Evolutionary conservation across 2,329 filamentous ascomycete species (phyloP), one percentile per base, ranked within the genome.

Genomic region (Neodidymelliopsis sp.): DNA sequence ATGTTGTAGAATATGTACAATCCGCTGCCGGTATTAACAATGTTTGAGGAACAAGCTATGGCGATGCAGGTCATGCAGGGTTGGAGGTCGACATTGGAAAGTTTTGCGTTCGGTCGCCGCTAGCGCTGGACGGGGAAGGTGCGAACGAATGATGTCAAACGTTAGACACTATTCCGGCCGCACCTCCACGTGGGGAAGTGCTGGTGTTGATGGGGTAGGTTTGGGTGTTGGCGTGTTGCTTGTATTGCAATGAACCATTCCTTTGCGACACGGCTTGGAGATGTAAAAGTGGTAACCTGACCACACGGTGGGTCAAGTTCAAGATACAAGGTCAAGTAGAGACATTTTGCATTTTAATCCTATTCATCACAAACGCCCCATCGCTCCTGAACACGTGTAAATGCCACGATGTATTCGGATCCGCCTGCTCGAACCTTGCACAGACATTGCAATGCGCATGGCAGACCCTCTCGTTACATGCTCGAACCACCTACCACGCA

Each of bases 1-100:
- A 93, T 94, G 36, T 30, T 56, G 35, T 8, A 45, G 22, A 3
- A 36, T 50, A 27, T 39, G n/a, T 22, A 35, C 29, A 11, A n/a
- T 24, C 7, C 27, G 43, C 22, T 39, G 39, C 44, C 31, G 18
- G 27, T 37, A 42, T 43, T 44, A 49, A 44, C 36, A 49, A 50
- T 29, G 31, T 43, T 47, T 47, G 13, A 33, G 44, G 44, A 35
- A 20, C 28, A 49, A 49, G 49, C 46, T 45, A 39, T 51, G 23
- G 12, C 19, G 22, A 46, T 33, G 36, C 48, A 46, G 16, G 44
- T 50, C 34, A 59, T 60, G 54, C 54, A 63, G 49, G 60, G 59
- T 56, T 51, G 49, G 50, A 57, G 49, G 45, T 54, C 45, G 36
- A 37, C 49, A 51, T 40, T 24, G 31, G 39, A 62, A 59, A 57